Base-by-base conservation (phyloP, 2,329 filamentous ascomycete genomes). In the Fusarium subglutinans region DNA sequence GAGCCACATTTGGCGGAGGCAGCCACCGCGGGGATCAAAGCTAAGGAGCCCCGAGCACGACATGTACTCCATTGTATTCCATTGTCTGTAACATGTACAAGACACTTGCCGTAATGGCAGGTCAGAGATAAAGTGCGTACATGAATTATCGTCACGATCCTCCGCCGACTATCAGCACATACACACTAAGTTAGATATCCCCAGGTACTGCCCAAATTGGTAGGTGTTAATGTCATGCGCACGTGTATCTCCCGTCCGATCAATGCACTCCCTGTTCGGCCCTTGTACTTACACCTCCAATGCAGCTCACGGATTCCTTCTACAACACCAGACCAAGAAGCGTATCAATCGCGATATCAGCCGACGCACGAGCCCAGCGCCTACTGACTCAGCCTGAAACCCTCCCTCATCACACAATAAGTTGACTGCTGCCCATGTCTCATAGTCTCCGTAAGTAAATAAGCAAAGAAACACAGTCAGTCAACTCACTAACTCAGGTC, bases 161-260 rank as follows among this genome's bases (percentile, higher is more conserved):
- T 55, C 55, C 40, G 38, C 51, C 41, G 35, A 24, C 45, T 64
- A 44, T 26, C 40, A 60, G 26, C 58, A 67, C 44, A 63, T 57
- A 51, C 57, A 66, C 41, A 45, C 20, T 43, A 28, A 28, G 28
- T 28, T 28, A 43, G 13, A 45, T 28, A 51, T 60, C 20, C 47
- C 30, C 37, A 62, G 24, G 26, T 54, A 62, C 48, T 72, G 50
- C 72, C 72, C 48, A 73, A 63, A 53, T 48, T 43, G 69, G 73
- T 74, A 75, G 66, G 73, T 75, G 73, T 63, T 75, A 73, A 74
- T 73, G 69, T 66, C 53, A 73, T 73, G 73, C 70, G 66, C 73
- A 75, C 69, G 73, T 75, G 73, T 73, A 59, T 69, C 51, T 54
- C 53, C 51, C 57, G 47, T 55, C 58, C 40, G 35, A 51, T 63